phyloP scores from a whole-genome alignment of 768 basidiomycete genomes.

The Tephrocybe sp. region DNA sequence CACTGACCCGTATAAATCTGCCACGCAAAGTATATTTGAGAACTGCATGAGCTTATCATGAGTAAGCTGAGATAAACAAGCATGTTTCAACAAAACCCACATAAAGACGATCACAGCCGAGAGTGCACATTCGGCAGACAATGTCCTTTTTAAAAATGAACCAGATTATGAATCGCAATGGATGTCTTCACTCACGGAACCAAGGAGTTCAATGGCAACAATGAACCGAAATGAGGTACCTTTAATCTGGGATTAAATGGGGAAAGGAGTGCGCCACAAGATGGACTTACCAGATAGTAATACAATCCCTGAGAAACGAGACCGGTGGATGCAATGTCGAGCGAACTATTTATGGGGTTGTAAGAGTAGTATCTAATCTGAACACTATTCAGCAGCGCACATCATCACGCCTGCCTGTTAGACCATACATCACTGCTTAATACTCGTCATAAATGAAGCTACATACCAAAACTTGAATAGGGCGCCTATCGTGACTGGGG shows the following conservation, averaged over 20 bases:
- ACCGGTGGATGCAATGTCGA: constrained; percentile 31
- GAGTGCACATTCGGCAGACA: constrained; percentile 32
- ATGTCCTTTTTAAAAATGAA: constrained; percentile 21
- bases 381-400: not conserved
- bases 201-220: constrained; percentile 26
- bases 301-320: constrained; percentile 34
- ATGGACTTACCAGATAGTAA: constrained; percentile 33
- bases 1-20: constrained; percentile 30
- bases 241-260: constrained; percentile 13
- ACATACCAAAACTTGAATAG: constrained; percentile 25
- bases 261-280: not conserved
- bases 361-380: not conserved
- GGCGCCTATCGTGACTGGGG: constrained; percentile 21
- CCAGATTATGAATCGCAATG: not conserved
- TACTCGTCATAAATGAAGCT: not conserved
- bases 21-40: constrained; percentile 33
- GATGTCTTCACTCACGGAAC: constrained; percentile 25
- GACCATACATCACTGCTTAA: not conserved
- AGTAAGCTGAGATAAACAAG: not conserved
- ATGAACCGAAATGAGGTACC: constrained; percentile 36
- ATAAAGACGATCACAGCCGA: constrained; percentile 34
- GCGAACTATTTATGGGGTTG: constrained; percentile 18
- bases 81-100: constrained; percentile 16
- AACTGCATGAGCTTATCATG: constrained; percentile 20
- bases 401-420: constrained; percentile 7